These are phyloP conservation scores for Biscogniauxia marginata DNA, from an alignment of 2,329 filamentous ascomycete species.

Conservation along the genomic window DNA sequence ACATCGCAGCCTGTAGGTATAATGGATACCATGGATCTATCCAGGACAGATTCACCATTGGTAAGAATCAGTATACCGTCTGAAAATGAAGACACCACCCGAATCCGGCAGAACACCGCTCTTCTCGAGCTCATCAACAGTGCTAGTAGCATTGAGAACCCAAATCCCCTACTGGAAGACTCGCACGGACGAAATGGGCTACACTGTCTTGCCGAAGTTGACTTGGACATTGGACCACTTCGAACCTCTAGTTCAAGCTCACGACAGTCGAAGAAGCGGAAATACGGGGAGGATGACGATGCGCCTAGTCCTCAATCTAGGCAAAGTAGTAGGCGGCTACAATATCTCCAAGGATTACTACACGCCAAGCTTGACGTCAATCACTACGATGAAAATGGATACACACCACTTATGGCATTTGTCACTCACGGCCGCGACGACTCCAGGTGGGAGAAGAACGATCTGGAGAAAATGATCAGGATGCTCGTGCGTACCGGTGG, in stretches of 20 bases:
- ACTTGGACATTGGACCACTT: conserved; percentile 37
- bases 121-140: conserved; percentile 38
- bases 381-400: conserved; percentile 51
- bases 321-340: conserved; percentile 14
- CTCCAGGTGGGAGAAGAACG: conserved; percentile 46
- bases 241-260: conserved; percentile 20
- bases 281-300: conserved; percentile 29
- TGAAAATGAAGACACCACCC: conserved; percentile 17
- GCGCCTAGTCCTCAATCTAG: conserved; percentile 7
- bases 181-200: conserved; percentile 53
- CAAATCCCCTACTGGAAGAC: conserved; percentile 39
- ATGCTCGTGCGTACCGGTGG: conserved; percentile 39
- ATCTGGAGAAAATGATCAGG: conserved; percentile 45
- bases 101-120: conserved; percentile 29
- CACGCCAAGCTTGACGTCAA: conserved; percentile 45
- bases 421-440: conserved; percentile 44
- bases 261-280: conserved; percentile 35
- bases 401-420: conserved; percentile 57
- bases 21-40: conserved; percentile 1
- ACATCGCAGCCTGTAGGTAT: conserved; percentile 12
- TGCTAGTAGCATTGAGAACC: conserved; percentile 26
- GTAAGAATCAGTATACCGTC: conserved; percentile 23
- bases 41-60: conserved; percentile 6
- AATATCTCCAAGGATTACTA: conserved; percentile 33
- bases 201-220: conserved; percentile 56